These are phyloP conservation scores for Hydnum rufescens DNA, from an alignment of 768 basidiomycete genomes.

Conservation along the genomic window DNA sequence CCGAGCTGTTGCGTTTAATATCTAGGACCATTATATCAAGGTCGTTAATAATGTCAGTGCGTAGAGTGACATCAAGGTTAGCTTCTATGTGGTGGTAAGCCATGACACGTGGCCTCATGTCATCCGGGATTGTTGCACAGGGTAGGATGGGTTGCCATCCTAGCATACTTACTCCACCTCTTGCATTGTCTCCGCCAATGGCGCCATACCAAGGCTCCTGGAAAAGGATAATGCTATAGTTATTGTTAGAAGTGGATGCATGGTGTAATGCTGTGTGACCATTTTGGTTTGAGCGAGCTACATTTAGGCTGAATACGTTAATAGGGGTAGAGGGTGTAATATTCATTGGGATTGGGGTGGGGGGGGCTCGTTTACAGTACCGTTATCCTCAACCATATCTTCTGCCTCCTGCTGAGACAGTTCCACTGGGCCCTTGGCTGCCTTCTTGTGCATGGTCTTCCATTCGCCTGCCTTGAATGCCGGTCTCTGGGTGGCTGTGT, in stretches of 20 bases:
- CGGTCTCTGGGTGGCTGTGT: too few species aligned
- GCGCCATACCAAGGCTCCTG: conserved; percentile 1
- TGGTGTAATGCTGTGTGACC: not conserved
- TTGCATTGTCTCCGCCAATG: not conserved
- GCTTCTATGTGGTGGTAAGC: not conserved
- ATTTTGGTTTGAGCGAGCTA: not conserved
- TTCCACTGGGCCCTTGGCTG: too few species aligned
- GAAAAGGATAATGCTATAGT: not conserved
- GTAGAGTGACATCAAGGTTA: not conserved
- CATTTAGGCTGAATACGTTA: not conserved
- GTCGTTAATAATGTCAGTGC: not conserved
- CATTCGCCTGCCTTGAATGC: too few species aligned
- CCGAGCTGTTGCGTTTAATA: not conserved
- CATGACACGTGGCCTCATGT: not conserved
- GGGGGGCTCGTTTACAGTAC: too few species aligned
- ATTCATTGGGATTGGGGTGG: too few species aligned
- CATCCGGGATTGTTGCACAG: not conserved
- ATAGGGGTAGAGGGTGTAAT: not conserved
- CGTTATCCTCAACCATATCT: too few species aligned
- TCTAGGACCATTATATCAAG: not conserved
- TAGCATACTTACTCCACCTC: not conserved
- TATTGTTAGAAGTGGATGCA: not conserved
- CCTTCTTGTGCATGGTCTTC: too few species aligned
- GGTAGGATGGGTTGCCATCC: not conserved
- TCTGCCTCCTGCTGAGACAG: too few species aligned